Evolutionary conservation across 2,329 filamentous ascomycete genomes (phyloP), one percentile per base, ranked within the genome.

Genomic region (Ambrosiella beaveri): DNA sequence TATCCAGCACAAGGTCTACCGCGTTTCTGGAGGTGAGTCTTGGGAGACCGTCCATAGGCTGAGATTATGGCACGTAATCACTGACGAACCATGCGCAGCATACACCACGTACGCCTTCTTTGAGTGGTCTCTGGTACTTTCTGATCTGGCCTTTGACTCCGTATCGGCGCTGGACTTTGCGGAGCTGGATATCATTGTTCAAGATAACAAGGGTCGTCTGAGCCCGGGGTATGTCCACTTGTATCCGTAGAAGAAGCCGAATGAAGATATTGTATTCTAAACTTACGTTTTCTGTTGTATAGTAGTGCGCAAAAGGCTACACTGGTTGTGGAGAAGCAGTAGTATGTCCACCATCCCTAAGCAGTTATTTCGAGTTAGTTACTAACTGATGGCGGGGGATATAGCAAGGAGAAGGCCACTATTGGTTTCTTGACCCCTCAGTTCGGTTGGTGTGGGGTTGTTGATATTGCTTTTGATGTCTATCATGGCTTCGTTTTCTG

Each of bases 71-170:
- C 47, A 36, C 8, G 27, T 19, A n/a, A 11, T 37, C 17, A 59
- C 57, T 49, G 17, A 57, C 37, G 50, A 35, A 56, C 35, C 44
- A 55, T 45, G 4, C 51, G 49, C 65, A 97, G 93, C 93, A 38
- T 98, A 98, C 71, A 98, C 93, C 1, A 95, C 78, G 56, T 98
- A 98, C 70, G 85, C 93, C 62, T 96, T 98, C 72, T 96, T 97
- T 71, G 93, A 98, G 71, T 98, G 93, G 93, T 76, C 89, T 19
- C 76, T 98, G 62, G 89, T 98, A 67, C 75, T 98, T 64, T 88
- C 95, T 69, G 93, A 98, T 70, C 89, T 98, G 59, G 91, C 80
- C 37, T 98, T 98, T 72, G 93, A 98, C 73, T 88, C 93, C 56
- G 85, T 97, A 61, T 97, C 93, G 9, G 85, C 88, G 59, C 74